Base-by-base conservation (phyloP, 148 eudicot genomes). In the Selenicereus undatus region DNA sequence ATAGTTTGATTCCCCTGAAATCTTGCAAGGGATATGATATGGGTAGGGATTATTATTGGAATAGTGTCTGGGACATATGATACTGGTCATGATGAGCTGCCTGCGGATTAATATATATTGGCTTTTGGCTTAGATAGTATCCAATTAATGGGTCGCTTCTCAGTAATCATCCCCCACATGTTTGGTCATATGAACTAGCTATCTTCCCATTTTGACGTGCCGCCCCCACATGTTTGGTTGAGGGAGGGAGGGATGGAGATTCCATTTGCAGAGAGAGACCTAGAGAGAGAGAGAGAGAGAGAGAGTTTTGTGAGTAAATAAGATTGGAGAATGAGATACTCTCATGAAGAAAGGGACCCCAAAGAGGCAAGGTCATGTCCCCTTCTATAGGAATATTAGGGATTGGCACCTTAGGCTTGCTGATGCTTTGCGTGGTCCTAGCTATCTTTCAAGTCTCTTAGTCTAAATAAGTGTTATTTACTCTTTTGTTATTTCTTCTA, bases 1-100 rank as follows among this genome's bases (percentile, higher is more conserved):
- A 64, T 5, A 2, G 68, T 64, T 69, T 35, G n/a, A 71, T 71
- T 71, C 39, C 72, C 20, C 18, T 14, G 72, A 71, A 71, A 71
- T 71, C 48, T 36, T 20, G 43, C n/a, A 16, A 17, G 16, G 74
- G 74, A 35, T 71, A 71, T 71, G 43, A 39, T 39, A 4, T 39
- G 43, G 27, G 27, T 18, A 24, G 29, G 71, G 36, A 32, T 32
- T 32, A 26, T n/a, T 68, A 54, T 68, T 68, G 17, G 7, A 27
- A 27, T 3, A 69, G 2, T 29, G 72, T 69, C 27, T 27, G 72
- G 72, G 72, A 69, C 30, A 69, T 27, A 11, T 69, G 35, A 27
- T 69, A 69, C 36, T 69, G 16, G 72, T 69, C 72, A 69, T 69
- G 72, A 69, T 69, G 39, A 69, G 72, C 72, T 69, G 72, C 72